Evolutionary conservation across 352 stramenopile genomes (phyloP), one percentile per base, ranked within the genome.

Genomic region (Globisporangium spinosum): DNA sequence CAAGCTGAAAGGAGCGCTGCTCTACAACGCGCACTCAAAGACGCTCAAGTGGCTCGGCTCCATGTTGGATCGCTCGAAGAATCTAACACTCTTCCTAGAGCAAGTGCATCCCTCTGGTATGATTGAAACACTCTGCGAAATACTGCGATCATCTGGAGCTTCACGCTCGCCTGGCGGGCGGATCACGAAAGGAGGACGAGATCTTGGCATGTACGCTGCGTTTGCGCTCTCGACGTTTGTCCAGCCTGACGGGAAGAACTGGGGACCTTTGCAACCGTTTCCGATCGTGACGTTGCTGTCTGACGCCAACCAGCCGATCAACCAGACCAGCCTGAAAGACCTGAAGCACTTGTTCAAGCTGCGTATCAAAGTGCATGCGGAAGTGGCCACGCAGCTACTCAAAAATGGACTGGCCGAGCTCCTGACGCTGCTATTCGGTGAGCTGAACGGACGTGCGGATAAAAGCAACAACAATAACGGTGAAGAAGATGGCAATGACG

Each of bases 41-140:
- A 74, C 72, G 0, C 71, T 95, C 7, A 95, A 95, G 54, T 95
- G 87, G 87, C 69, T 95, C 0, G 87, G 87, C 22, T 84, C 76
- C 7, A 90, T 92, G 77, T 77, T 93, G 3, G 82, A 92, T 75
- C 72, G 75, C 20, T 87, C 86, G 0, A 72, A 69, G 12, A 74
- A 89, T 67, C 49, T 94, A 7, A 83, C 77, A 0, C 70, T 73
- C 17, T 68, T 92, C 4, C 57, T 94, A 7, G 80, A 91, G 59
- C 73, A 90, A 59, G 73, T 91, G 0, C 76, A 79, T 29, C 58
- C 75, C 4, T 92, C 83, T 0, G 79, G 79, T 22, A 69, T 90
- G 10, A 80, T 92, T 64, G 80, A 89, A 71, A 83, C 74, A 1
- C 70, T 94, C 1, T 91, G 83, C 32, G 69, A 83, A 38, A 80